A percentile compares a stretch with the other conserved stretches of the same genome.
Conservation (phyloP, 2,329 filamentous ascomycete species). For the Fonsecaea erecta region DNA sequence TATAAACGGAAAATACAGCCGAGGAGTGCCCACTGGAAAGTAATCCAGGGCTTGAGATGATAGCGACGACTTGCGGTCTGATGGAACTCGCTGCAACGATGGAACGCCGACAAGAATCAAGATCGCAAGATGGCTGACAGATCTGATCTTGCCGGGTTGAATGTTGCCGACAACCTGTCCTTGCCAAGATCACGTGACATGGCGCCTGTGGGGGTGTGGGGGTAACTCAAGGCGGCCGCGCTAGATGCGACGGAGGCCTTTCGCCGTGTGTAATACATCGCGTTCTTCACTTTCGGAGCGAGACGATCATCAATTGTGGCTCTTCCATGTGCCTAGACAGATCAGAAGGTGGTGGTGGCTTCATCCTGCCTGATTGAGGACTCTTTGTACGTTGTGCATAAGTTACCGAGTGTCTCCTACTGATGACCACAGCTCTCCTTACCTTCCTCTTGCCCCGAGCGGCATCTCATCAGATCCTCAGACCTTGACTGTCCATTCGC, state of each 20-base stretch:
- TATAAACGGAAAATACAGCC: slow-evolving; percentile 13
- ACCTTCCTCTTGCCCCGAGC: background rate
- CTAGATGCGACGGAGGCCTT: background rate
- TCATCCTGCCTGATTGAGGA: background rate
- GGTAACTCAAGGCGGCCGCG: background rate
- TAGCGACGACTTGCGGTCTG: slow-evolving; percentile 17
- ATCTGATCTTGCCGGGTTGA: no score
- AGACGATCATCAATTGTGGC: background rate
- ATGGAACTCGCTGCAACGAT: slow-evolving; percentile 3
- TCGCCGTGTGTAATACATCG: background rate
- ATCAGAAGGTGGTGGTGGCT: background rate
- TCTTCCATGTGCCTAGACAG: background rate
- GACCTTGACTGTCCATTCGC: background rate
- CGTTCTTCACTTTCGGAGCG: background rate
- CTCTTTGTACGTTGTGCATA: background rate
- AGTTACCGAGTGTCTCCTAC: background rate
- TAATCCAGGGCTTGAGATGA: background rate
- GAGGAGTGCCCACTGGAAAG: background rate
- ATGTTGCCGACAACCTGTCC: no score
- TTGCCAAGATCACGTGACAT: background rate
- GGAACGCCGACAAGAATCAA: slow-evolving; percentile 12
- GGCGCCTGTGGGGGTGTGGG: background rate
- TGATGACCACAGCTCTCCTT: background rate
- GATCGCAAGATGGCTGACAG: slow-evolving; percentile 13
- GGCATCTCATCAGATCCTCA: background rate